phyloP scores from a whole-genome alignment of 148 eudicot species.

The Polygonum maritimum region DNA sequence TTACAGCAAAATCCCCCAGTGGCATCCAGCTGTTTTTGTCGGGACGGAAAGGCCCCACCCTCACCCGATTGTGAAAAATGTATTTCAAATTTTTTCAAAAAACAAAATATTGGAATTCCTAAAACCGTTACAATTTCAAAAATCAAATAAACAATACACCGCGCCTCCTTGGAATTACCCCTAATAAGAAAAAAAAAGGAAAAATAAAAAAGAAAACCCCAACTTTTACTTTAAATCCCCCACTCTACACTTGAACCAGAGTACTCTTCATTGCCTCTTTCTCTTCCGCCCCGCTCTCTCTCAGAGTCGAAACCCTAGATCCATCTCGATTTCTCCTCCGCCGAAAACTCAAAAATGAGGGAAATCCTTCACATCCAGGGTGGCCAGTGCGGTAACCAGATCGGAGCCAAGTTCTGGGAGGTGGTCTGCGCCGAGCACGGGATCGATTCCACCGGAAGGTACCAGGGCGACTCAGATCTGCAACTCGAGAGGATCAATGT shows the following conservation, averaged over 20 bases:
- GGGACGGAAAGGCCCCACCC: not conserved
- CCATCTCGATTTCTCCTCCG: not conserved
- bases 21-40: conserved; percentile 8
- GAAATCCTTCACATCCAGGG: conserved; percentile 17
- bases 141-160: conserved; percentile 4
- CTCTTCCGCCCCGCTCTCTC: conserved; percentile 1
- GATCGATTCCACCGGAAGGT: conserved; percentile 12
- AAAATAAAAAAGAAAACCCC: not conserved
- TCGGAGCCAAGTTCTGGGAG: conserved; percentile 14
- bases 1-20: conserved; percentile 8
- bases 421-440: conserved; percentile 13
- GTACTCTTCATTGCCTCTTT: conserved; percentile 9
- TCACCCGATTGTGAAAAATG: not conserved
- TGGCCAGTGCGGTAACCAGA: conserved; percentile 15
- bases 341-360: conserved; percentile 9
- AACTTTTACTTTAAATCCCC: conserved; percentile 9
- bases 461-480: conserved; percentile 10
- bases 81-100: not conserved
- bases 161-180: conserved; percentile 5
- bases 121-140: conserved; percentile 5
- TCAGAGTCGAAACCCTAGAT: not conserved
- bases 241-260: not conserved
- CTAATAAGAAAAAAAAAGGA: not conserved
- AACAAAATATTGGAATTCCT: not conserved
- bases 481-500: conserved; percentile 15